These are phyloP conservation scores for Phellopilus nigrolimitatus DNA, from an alignment of 1,284 basidiomycete genomes.

Conservation along the genomic window DNA sequence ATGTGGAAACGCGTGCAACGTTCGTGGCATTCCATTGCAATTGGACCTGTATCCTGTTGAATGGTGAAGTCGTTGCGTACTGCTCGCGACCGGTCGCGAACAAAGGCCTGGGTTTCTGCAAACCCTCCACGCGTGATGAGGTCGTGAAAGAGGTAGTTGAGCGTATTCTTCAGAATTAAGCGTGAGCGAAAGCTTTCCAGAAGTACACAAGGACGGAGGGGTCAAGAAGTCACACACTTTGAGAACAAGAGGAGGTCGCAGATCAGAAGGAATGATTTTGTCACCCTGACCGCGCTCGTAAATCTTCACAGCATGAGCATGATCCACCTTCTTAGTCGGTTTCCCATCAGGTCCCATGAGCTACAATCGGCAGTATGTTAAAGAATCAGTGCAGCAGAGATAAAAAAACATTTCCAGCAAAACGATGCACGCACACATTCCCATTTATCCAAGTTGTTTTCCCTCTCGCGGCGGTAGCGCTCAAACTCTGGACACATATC, in stretches of 20 bases:
- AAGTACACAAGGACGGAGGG: conserved; percentile 4
- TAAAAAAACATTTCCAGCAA: conserved; percentile 23
- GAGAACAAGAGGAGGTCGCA: conserved; percentile 83
- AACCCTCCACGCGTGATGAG: conserved; percentile 71
- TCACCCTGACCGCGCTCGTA: conserved; percentile 95
- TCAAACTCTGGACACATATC: conserved; percentile 97
- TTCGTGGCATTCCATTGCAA: conserved; percentile 89
- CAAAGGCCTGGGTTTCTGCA: conserved; percentile 73
- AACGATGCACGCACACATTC: conserved; percentile 63
- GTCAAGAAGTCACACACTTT: conserved; percentile 60
- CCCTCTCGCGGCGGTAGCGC: conserved; percentile 84
- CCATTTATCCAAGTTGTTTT: conserved; percentile 84
- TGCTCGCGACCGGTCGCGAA: conserved; percentile 88
- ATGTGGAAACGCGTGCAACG: conserved; percentile 94
- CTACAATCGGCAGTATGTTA: conserved; percentile 34
- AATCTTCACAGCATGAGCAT: conserved; percentile 85
- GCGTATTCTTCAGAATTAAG: conserved; percentile 55
- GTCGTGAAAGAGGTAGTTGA: conserved; percentile 89
- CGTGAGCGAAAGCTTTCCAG: conserved; percentile 16
- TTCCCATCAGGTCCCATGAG: conserved; percentile 43
- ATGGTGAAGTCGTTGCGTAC: conserved; percentile 94
- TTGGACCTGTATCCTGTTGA: conserved; percentile 74
- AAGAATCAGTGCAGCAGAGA: conserved; percentile 34
- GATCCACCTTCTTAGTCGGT: conserved; percentile 72
- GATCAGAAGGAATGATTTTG: conserved; percentile 86